Conservation (phyloP, 202 grass and related monocot genomes). For the Carex arenaria region DNA sequence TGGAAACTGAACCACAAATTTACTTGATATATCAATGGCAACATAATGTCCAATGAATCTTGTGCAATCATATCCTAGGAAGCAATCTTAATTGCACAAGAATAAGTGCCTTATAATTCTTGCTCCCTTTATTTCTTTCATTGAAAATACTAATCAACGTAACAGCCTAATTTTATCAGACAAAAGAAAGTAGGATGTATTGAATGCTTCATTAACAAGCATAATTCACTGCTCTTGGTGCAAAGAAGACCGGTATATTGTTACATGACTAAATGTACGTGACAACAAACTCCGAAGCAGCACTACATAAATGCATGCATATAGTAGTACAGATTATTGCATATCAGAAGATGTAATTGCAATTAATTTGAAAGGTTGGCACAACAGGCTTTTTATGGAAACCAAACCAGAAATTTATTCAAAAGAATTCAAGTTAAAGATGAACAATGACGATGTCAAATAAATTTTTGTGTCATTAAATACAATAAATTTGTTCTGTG, state of each 20-base stretch:
- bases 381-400: neutral
- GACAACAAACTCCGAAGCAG: slow-evolving; percentile 4
- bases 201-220: neutral
- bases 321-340: neutral
- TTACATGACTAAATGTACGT: neutral
- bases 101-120: neutral
- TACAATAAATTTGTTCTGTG: neutral
- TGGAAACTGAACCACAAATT: neutral
- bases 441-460: neutral
- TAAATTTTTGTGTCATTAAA: neutral
- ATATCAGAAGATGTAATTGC: neutral
- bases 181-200: neutral
- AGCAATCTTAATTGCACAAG: neutral
- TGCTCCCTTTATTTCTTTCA: neutral
- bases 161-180: neutral
- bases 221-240: neutral
- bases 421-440: neutral
- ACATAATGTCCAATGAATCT: neutral
- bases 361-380: neutral
- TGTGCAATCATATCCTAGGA: neutral
- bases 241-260: neutral
- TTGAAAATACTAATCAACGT: neutral
- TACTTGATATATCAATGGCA: neutral
- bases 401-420: neutral
- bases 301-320: neutral